phyloP scores from a whole-genome alignment of 1,284 basidiomycete genomes.

The Waitea zeae region DNA sequence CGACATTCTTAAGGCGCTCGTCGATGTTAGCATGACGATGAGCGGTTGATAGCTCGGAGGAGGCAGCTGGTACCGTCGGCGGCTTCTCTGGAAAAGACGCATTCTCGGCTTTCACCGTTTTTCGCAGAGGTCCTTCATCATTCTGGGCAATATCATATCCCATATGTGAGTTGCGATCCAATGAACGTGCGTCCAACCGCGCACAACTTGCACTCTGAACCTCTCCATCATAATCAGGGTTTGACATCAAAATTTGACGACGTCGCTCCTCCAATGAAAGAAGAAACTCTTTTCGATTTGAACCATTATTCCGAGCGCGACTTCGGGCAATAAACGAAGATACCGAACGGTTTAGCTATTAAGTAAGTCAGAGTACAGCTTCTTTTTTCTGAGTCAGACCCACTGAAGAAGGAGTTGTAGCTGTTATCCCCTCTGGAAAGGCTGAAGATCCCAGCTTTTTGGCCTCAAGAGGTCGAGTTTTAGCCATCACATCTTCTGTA shows the following conservation, averaged over 20 bases:
- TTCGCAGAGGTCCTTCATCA: constrained; percentile 52
- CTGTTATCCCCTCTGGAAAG: too few relatives aligned
- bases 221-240: constrained; percentile 12
- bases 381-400: too few relatives aligned
- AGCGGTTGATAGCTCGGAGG: constrained; percentile 12
- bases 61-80: constrained; percentile 3
- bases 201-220: constrained; percentile 28
- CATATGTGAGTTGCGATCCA: constrained; percentile 61
- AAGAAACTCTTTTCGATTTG: constrained; percentile 59
- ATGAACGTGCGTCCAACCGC: constrained; percentile 46
- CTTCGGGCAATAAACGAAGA: constrained; percentile 51
- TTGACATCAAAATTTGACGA: constrained; percentile 14
- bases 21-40: constrained; percentile 38
- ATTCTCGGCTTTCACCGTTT: constrained; percentile 23
- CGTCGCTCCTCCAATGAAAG: constrained; percentile 36
- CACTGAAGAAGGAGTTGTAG: not conserved
- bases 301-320: constrained; percentile 49
- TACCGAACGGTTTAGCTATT: constrained; percentile 48
- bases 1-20: constrained; percentile 43
- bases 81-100: not conserved
- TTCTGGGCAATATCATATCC: constrained; percentile 72
- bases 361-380: too few relatives aligned
- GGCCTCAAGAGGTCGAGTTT: too few relatives aligned
- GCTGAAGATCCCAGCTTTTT: too few relatives aligned
- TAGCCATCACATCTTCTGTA: too few relatives aligned